A percentile compares a stretch with the other conserved stretches of the same genome.
These are phyloP conservation scores for Fusarium pininemorale DNA, from an alignment of 2,329 filamentous ascomycete species.

Conservation along the genomic window DNA sequence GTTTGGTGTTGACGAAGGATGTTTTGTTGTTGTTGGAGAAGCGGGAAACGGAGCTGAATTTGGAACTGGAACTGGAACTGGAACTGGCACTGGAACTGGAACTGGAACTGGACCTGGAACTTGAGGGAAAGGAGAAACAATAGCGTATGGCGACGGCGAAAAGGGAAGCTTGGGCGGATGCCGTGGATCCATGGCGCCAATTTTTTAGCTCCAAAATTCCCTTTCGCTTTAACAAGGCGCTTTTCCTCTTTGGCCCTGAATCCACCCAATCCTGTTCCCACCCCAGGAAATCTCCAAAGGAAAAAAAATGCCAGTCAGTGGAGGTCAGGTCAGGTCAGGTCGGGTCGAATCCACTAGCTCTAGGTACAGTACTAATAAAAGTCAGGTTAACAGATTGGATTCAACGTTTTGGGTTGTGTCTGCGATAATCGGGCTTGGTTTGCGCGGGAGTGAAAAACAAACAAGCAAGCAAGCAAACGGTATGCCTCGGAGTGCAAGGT, in stretches of 20 bases:
- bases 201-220: constrained; percentile 49
- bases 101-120: not conserved
- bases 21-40: constrained; percentile 32
- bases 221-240: constrained; percentile 22
- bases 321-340: not conserved
- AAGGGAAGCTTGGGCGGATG: constrained; percentile 47
- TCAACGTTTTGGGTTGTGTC: not conserved
- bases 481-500: not conserved
- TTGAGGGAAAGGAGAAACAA: constrained; percentile 43
- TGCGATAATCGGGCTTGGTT: not conserved
- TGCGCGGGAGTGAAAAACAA: not conserved
- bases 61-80: constrained; percentile 15
- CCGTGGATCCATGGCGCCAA: constrained; percentile 47
- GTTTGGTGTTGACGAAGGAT: constrained; percentile 19
- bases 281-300: constrained; percentile 40
- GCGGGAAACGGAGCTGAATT: constrained; percentile 7
- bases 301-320: constrained; percentile 29
- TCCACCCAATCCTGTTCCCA: constrained; percentile 37
- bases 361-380: not conserved
- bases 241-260: not conserved
- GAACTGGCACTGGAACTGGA: not conserved
- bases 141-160: constrained; percentile 45
- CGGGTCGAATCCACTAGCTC: constrained; percentile 10
- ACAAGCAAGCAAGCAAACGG: not conserved
- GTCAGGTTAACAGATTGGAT: not conserved